phyloP scores from a whole-genome alignment of 2,329 filamentous ascomycete species.

The Aspergillus ustus region DNA sequence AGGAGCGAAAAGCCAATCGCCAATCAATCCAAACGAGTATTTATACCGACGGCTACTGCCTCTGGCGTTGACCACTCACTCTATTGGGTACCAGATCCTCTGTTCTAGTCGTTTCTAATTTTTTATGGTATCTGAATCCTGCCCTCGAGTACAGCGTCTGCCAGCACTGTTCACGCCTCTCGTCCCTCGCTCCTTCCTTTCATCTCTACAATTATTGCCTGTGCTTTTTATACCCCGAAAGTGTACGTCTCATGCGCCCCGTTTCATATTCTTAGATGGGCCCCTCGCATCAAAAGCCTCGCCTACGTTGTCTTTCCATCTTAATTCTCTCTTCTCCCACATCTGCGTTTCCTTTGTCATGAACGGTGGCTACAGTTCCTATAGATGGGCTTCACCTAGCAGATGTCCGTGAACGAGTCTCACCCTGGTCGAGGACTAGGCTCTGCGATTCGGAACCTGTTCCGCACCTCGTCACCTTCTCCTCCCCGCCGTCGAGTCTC shows the following conservation, averaged over 20 bases:
- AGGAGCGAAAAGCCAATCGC: conserved; percentile 1
- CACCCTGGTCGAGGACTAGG: conserved; percentile 38
- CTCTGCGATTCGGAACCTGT: conserved; percentile 37
- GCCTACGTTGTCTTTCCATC: conserved; percentile 12
- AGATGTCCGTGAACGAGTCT: conserved; percentile 42
- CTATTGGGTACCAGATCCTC: conserved; percentile 26
- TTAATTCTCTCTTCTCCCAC: conserved; percentile 13
- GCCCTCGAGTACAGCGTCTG: neutral
- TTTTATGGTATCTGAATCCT: conserved; percentile 1
- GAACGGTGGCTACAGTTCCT: conserved; percentile 24
- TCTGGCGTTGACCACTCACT: neutral
- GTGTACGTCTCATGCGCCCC: conserved; percentile 26
- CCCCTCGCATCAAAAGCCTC: conserved; percentile 19
- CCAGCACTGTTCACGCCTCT: conserved; percentile 4
- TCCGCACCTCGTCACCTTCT: conserved; percentile 33
- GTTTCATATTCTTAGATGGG: conserved; percentile 32
- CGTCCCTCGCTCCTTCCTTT: conserved; percentile 1
- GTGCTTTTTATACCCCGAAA: conserved; percentile 11
- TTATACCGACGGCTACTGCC: conserved; percentile 5
- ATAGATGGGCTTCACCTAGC: conserved; percentile 38
- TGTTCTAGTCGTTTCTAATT: conserved; percentile 24
- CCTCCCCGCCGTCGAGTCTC: conserved; percentile 37
- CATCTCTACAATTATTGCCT: conserved; percentile 3
- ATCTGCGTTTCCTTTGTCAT: conserved; percentile 25
- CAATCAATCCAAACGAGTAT: conserved; percentile 1